phyloP scores from a whole-genome alignment of 257 asterid genomes.

The Salvia splendens region DNA sequence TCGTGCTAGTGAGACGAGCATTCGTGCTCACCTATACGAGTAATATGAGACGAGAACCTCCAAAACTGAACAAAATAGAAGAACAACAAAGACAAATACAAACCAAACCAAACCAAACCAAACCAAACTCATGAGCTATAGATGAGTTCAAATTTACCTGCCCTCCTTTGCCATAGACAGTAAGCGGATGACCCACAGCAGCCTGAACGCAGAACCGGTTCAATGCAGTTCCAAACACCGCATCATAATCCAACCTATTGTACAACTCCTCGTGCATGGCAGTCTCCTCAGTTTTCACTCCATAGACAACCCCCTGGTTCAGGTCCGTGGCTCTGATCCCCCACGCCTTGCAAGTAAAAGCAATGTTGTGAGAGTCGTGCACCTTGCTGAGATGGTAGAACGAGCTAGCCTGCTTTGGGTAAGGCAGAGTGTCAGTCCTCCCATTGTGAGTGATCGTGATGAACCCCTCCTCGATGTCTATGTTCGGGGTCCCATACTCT shows the following conservation, averaged over 20 bases:
- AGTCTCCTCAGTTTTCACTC: slow-evolving; percentile 82
- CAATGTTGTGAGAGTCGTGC: slow-evolving; percentile 92
- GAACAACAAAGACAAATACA: background rate
- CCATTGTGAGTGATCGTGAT: slow-evolving; percentile 87
- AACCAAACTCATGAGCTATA: background rate
- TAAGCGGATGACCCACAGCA: slow-evolving; percentile 92
- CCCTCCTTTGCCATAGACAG: slow-evolving; percentile 97
- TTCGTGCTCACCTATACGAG: background rate
- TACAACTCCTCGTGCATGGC: slow-evolving; percentile 84
- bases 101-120: no score
- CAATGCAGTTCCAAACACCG: slow-evolving; percentile 89
- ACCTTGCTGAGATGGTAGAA: slow-evolving; percentile 95
- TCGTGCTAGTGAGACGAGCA: background rate
- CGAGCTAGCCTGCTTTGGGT: slow-evolving; percentile 94
- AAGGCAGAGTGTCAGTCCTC: slow-evolving; percentile 88
- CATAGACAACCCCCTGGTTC: slow-evolving; percentile 96
- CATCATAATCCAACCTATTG: slow-evolving; percentile 88
- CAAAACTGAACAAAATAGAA: background rate
- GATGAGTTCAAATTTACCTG: slow-evolving; percentile 53
- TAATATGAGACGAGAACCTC: background rate
- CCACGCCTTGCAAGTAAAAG: slow-evolving; percentile 95
- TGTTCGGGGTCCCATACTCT: slow-evolving; percentile 97
- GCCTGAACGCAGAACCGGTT: slow-evolving; percentile 98
- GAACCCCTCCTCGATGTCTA: slow-evolving; percentile 95
- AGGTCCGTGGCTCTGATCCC: slow-evolving; percentile 93